phyloP scores from a whole-genome alignment of 108 stramenopile genomes.

The Nitzschia sp. region DNA sequence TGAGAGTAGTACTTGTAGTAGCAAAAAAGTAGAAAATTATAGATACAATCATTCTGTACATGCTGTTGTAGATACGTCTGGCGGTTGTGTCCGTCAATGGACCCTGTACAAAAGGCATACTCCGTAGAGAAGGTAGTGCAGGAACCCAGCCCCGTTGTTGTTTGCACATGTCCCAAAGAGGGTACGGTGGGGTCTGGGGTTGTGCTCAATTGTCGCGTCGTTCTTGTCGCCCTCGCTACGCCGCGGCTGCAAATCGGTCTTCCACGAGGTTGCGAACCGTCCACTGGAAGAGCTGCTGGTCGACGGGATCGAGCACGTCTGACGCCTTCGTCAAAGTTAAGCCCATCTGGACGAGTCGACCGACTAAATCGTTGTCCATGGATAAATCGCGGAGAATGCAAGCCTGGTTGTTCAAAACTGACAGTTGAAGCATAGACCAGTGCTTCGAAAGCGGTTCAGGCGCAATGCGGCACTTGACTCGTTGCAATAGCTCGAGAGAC shows the following conservation, averaged over 20 bases:
- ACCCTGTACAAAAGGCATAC: too few species aligned
- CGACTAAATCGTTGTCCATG: conserved; percentile 11
- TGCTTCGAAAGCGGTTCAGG: conserved; percentile 19
- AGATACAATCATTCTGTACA: too few species aligned
- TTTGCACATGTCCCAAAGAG: too few species aligned
- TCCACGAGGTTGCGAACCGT: conserved; percentile 15
- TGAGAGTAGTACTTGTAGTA: too few species aligned
- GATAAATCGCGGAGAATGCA: conserved; percentile 18
- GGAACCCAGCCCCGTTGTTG: too few species aligned
- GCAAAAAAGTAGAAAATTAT: too few species aligned
- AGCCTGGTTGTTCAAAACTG: conserved; percentile 24
- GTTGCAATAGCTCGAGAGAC: conserved; percentile 12
- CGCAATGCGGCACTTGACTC: conserved; percentile 9
- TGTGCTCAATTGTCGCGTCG: too few species aligned
- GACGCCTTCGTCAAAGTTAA: conserved; percentile 17
- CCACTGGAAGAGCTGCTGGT: conserved; percentile 25
- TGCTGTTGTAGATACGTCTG: too few species aligned
- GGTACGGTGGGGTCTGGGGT: too few species aligned
- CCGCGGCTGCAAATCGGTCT: conserved; percentile 22
- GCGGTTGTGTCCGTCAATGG: too few species aligned
- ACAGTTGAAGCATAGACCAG: conserved; percentile 20
- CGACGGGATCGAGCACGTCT: conserved; percentile 8
- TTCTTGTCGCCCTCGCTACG: too few species aligned
- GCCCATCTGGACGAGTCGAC: conserved; percentile 19
- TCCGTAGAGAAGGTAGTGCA: too few species aligned